A percentile compares a stretch with the other conserved stretches of the same genome.
phyloP scores from a whole-genome alignment of 208 protist species.

The Angomonas ambiguus region DNA sequence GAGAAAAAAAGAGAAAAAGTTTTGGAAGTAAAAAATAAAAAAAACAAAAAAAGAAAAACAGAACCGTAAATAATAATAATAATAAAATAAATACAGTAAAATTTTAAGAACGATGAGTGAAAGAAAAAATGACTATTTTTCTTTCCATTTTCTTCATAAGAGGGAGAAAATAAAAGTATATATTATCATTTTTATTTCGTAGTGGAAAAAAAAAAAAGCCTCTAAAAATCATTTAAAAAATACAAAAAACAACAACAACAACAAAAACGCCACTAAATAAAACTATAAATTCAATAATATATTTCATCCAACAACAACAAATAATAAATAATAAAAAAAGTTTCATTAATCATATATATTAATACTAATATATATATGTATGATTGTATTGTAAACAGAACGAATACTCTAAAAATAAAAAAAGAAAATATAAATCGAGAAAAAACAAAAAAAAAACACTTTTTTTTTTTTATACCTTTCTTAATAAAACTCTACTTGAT shows the following conservation, averaged over 20 bases:
- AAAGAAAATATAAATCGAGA: not conserved
- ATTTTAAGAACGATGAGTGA: no score
- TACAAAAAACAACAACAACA: no score
- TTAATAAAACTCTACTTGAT: not conserved
- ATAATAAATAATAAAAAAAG: slow-evolving; percentile 9
- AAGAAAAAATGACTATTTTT: not conserved
- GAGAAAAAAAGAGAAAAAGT: slow-evolving; percentile 1
- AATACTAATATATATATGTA: not conserved
- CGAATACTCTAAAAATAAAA: not conserved
- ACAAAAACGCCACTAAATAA: no score
- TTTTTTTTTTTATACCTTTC: slow-evolving; percentile 1
- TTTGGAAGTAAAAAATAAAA: not conserved
- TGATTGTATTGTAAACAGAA: no score
- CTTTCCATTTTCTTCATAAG: not conserved
- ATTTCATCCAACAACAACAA: not conserved
- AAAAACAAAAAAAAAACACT: not conserved
- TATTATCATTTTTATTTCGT: not conserved
- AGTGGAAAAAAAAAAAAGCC: not conserved
- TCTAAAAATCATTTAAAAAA: no score
- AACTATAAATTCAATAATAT: no score
- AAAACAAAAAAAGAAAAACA: not conserved
- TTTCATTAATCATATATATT: not conserved
- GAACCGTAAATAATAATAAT: not conserved
- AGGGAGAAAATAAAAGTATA: not conserved
- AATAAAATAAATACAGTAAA: no score